A percentile compares a stretch with the other conserved stretches of the same genome.
phyloP scores from a whole-genome alignment of 2,329 filamentous ascomycete genomes.

The Sporothrix inflata region DNA sequence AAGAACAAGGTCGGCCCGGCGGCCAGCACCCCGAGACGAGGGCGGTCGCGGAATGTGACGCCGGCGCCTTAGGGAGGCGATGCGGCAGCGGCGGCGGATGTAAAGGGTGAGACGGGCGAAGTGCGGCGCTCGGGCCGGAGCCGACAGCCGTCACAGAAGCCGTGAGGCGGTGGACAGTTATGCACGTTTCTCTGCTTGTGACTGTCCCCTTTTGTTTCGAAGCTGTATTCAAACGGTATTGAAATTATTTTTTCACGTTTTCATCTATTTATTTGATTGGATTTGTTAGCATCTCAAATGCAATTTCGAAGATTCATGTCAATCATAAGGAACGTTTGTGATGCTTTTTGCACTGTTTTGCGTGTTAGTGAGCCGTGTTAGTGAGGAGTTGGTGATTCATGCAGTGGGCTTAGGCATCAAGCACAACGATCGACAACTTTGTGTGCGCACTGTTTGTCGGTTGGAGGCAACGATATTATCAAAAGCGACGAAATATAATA shows the following conservation, averaged over 20 bases:
- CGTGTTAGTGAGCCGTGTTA: not conserved
- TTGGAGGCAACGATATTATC: not conserved
- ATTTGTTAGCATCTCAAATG: not conserved
- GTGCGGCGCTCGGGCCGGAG: constrained; percentile 18
- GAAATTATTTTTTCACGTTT: too few relatives aligned
- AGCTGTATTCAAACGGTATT: not conserved
- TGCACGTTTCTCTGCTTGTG: not conserved
- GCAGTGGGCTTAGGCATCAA: not conserved
- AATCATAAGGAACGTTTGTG: too few relatives aligned
- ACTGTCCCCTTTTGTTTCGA: not conserved
- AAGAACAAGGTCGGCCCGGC: not conserved
- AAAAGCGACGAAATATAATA: not conserved
- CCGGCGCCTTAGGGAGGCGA: not conserved
- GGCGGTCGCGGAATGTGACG: constrained; percentile 2
- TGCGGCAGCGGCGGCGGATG: not conserved
- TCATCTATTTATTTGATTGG: not conserved
- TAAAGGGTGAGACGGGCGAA: too few relatives aligned
- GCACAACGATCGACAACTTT: not conserved
- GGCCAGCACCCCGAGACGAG: not conserved
- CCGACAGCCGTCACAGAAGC: constrained; percentile 19
- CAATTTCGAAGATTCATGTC: not conserved
- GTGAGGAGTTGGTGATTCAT: not conserved
- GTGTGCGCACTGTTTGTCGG: not conserved
- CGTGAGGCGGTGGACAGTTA: not conserved
- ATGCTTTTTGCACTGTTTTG: too few relatives aligned